Percentiles rank a stretch among this genome's conserved stretches.
Conservation (phyloP, 2,329 filamentous ascomycete species). For the Fusarium citri region DNA sequence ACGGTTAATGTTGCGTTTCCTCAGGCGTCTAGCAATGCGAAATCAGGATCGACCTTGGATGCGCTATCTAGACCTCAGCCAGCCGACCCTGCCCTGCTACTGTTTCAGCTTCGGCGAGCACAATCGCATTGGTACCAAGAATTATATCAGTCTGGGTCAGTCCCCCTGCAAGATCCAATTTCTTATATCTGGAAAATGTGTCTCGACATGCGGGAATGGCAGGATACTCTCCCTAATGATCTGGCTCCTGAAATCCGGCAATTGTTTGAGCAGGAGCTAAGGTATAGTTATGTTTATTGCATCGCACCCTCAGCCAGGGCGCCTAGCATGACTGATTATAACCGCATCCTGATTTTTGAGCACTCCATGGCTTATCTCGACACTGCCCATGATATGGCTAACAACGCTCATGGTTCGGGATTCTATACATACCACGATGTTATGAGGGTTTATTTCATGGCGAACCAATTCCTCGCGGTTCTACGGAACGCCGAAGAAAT, state of each 20-base stretch:
- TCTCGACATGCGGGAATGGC: conserved; percentile 83
- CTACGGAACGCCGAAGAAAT: conserved; percentile 68
- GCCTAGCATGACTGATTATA: conserved; percentile 79
- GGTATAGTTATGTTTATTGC: conserved; percentile 92
- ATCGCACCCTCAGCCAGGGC: conserved; percentile 82
- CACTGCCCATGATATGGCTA: conserved; percentile 75
- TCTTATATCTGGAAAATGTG: conserved; percentile 82
- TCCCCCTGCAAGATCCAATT: conserved; percentile 74
- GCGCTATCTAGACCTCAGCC: conserved; percentile 60
- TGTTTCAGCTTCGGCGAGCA: conserved; percentile 85
- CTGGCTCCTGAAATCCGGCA: conserved; percentile 74
- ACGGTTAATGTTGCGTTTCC: conserved; percentile 86
- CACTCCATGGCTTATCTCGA: conserved; percentile 85
- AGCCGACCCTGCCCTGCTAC: conserved; percentile 77
- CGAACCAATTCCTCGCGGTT: conserved; percentile 71
- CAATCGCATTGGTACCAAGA: conserved; percentile 92
- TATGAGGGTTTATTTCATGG: conserved; percentile 82
- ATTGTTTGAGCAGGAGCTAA: conserved; percentile 86
- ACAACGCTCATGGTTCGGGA: conserved; percentile 67
- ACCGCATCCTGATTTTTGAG: conserved; percentile 85
- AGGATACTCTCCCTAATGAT: conserved; percentile 75
- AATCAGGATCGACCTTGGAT: conserved; percentile 56
- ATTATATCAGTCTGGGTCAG: conserved; percentile 81
- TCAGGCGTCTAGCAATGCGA: conserved; percentile 58
- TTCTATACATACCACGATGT: conserved; percentile 91